These are phyloP conservation scores for Cutaneotrichosporon mucoides DNA, from an alignment of 1,284 basidiomycete genomes.

Conservation along the genomic window DNA sequence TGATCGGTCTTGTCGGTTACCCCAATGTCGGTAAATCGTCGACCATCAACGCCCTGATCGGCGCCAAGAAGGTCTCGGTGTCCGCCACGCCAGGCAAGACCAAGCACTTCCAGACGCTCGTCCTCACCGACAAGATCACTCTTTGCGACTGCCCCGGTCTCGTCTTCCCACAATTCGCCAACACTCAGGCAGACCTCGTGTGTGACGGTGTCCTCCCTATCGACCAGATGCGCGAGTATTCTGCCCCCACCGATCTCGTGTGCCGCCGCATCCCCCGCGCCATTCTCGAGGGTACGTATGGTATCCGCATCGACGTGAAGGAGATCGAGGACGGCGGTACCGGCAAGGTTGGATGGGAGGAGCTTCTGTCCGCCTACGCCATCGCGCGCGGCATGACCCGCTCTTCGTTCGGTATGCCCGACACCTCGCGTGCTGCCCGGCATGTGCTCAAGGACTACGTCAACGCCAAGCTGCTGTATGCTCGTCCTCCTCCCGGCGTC, in stretches of 20 bases:
- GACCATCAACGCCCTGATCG: conserved; percentile 58
- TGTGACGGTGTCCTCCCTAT: conserved; percentile 97
- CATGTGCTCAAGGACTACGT: conserved; percentile 97
- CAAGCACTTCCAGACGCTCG: conserved; percentile 98
- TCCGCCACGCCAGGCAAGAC: conserved; percentile 98
- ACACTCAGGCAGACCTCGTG: conserved; percentile 89
- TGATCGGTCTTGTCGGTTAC: conserved; percentile 62
- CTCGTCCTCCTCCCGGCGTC: conserved; percentile 73
- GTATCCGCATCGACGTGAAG: conserved; percentile 68
- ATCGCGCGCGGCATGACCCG: conserved; percentile 91
- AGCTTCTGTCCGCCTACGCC: conserved; percentile 83
- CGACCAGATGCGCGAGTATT: conserved; percentile 94
- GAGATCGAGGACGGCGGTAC: conserved; percentile 80
- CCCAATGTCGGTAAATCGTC: conserved; percentile 61
- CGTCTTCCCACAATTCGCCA: conserved; percentile 97
- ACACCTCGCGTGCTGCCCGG: conserved; percentile 89
- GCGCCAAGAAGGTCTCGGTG: conserved; percentile 89
- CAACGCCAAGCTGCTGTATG: conserved; percentile 86
- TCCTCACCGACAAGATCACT: conserved; percentile 77
- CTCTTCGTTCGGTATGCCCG: conserved; percentile 93
- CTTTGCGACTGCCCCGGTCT: conserved; percentile 99
- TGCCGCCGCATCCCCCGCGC: conserved; percentile 74
- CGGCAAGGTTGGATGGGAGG: conserved; percentile 70
- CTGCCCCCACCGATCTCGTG: conserved; percentile 77
- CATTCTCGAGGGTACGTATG: conserved; percentile 88